Percentiles rank a stretch among this genome's conserved stretches.
These are phyloP conservation scores for Fusarium duplospermum DNA, from an alignment of 2,329 filamentous ascomycete genomes.

Conservation along the genomic window DNA sequence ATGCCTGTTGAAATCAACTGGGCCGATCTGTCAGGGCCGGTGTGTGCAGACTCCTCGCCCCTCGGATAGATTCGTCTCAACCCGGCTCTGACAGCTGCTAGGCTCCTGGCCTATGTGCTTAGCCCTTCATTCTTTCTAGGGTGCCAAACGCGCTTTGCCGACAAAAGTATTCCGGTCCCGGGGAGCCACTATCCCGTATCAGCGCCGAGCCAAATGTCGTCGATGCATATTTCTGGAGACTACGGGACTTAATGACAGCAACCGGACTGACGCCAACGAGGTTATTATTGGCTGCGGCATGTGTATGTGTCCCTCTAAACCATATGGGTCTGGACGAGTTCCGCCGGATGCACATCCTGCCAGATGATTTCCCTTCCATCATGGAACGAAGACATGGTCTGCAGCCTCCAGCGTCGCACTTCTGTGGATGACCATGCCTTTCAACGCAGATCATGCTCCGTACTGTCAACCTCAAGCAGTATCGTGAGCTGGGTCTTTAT, in stretches of 20 bases:
- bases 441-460: not conserved
- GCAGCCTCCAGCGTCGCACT: constrained; percentile 14
- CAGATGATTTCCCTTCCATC: not conserved
- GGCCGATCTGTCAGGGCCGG: constrained; percentile 33
- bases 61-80: constrained; percentile 14
- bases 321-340: constrained; percentile 3
- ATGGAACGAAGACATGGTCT: constrained; percentile 1
- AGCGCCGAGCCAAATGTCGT: constrained; percentile 26
- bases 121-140: constrained; percentile 16
- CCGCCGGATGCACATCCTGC: not conserved
- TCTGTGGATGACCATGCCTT: not conserved
- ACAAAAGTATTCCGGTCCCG: constrained; percentile 31
- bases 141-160: constrained; percentile 22
- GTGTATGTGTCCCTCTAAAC: not conserved
- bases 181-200: constrained; percentile 32
- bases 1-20: constrained; percentile 37
- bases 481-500: not conserved
- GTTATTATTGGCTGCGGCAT: not conserved
- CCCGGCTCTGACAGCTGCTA: constrained; percentile 24
- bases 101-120: not conserved
- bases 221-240: constrained; percentile 26
- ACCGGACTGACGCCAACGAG: not conserved
- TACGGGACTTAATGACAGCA: not conserved
- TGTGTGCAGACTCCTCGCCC: constrained; percentile 29
- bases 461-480: not conserved